These are phyloP conservation scores for Selenicereus undatus DNA, from an alignment of 148 eudicot species.

Conservation along the genomic window DNA sequence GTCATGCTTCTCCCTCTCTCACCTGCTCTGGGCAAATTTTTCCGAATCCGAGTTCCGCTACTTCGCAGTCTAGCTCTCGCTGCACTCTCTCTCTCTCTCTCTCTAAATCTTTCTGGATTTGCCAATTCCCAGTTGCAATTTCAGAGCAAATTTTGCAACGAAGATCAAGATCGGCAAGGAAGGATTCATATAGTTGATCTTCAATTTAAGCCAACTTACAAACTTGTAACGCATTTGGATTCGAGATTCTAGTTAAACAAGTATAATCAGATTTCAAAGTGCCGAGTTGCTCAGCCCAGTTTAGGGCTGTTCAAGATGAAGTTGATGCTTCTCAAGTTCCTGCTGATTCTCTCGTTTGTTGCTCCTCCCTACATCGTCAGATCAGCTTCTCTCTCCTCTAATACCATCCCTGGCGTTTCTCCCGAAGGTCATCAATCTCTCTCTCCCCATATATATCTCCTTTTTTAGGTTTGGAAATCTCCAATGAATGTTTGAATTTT, in stretches of 20 bases:
- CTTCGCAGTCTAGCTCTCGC: too few relatives aligned
- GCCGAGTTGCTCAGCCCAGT: conserved; percentile 1
- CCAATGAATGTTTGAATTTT: not conserved
- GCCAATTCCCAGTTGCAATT: too few relatives aligned
- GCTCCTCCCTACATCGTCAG: conserved; percentile 21
- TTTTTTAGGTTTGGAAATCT: not conserved
- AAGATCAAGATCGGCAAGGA: too few relatives aligned
- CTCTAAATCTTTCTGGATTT: too few relatives aligned
- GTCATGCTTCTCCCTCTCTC: too few relatives aligned
- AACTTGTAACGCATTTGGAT: not conserved
- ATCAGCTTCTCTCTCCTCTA: conserved; percentile 41
- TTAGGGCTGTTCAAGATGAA: conserved; percentile 24
- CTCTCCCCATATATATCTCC: not conserved
- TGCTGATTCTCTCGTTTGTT: conserved; percentile 10
- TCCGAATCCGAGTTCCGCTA: too few relatives aligned
- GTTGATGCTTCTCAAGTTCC: conserved; percentile 3
- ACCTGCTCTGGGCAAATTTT: too few relatives aligned
- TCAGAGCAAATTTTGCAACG: too few relatives aligned
- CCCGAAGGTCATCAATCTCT: conserved; percentile 44
- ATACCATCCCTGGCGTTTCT: conserved; percentile 42
- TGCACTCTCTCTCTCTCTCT: too few relatives aligned
- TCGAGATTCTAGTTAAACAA: not conserved
- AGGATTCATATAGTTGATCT: too few relatives aligned
- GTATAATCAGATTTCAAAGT: not conserved
- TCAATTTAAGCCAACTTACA: too few relatives aligned